Evolutionary conservation across 306 rosid species (phyloP), one percentile per base, ranked within the genome.

Genomic region (Vigna hirtella): DNA sequence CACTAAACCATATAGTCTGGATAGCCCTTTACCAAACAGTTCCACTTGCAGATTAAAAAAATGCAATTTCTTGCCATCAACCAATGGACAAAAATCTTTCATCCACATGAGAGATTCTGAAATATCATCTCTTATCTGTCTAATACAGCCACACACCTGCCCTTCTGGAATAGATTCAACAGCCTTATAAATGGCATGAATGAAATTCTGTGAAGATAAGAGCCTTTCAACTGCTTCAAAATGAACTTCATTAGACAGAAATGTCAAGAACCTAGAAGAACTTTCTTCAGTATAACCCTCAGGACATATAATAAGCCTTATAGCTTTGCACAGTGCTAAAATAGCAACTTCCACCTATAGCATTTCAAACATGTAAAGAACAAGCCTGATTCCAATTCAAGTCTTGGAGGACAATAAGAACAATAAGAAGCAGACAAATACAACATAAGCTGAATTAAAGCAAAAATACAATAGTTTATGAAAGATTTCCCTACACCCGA

Each of bases 111-210:
- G 81, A 77, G 95, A 82, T 85, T 88, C 91, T 24, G 95, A 86
- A 84, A 90, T 67, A 79, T 92, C 97, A 62, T 56, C 79, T 38
- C 85, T 83, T 73, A 92, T 72, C 82, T 85, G 88, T 59, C 78
- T 84, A 79, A 92, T 76, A 83, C 85, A 90, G 66, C 85, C 90
- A 73, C 88, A 86, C 24, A 87, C 95, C 87, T 92, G 93, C 52
- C 98, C 97, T 88, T 92, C 98, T 42, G 98, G 98, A 75, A 89
- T 84, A 68, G 87, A 83, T 79, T 85, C 85, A 79, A 92, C 40
- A 40, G 91, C 91, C 82, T 78, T 84, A 78, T 73, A 82, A 70
- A 90, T 74, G 61, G 88, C 89, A 81, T 64, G 66, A 75, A 85
- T 85, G 66, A 94, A 87, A 57, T 86, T 86, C 59, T 85, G 86